Evolutionary conservation across 352 stramenopile genomes (phyloP).

Genomic region (Globisporangium viniferum): DNA sequence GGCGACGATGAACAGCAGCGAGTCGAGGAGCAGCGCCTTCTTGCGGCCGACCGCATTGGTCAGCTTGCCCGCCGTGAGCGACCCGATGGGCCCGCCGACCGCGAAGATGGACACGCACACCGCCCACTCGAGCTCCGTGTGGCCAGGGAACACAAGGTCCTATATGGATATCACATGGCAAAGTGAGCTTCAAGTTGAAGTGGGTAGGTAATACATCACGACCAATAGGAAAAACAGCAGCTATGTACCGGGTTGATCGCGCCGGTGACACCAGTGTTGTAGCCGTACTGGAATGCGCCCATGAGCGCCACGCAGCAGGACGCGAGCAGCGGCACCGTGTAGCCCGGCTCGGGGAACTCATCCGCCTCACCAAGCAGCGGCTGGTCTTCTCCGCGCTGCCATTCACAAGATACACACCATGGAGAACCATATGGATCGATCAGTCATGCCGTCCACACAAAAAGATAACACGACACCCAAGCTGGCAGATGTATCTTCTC

Average conservation of each 20-base stretch:
- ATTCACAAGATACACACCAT: background rate
- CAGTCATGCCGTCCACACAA: background rate
- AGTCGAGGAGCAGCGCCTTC: constrained; percentile 56
- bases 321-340: constrained; percentile 60
- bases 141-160: constrained; percentile 57
- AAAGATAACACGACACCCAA: background rate
- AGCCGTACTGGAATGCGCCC: constrained; percentile 69
- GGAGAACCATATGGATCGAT: background rate
- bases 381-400: constrained; percentile 67
- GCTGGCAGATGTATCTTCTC: background rate
- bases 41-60: constrained; percentile 57
- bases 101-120: constrained; percentile 70
- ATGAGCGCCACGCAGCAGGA: constrained; percentile 70
- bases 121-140: constrained; percentile 63
- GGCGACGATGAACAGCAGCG: constrained; percentile 62
- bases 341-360: constrained; percentile 62
- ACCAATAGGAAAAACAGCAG: background rate
- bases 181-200: background rate
- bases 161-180: background rate
- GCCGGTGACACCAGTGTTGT: constrained; percentile 71
- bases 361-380: constrained; percentile 51
- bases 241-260: constrained; percentile 43
- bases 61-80: constrained; percentile 53
- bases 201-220: background rate
- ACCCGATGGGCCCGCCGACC: constrained; percentile 59